Evolutionary conservation across 164 flowering plant genomes (phyloP).

Genomic region (Saururus chinensis): DNA sequence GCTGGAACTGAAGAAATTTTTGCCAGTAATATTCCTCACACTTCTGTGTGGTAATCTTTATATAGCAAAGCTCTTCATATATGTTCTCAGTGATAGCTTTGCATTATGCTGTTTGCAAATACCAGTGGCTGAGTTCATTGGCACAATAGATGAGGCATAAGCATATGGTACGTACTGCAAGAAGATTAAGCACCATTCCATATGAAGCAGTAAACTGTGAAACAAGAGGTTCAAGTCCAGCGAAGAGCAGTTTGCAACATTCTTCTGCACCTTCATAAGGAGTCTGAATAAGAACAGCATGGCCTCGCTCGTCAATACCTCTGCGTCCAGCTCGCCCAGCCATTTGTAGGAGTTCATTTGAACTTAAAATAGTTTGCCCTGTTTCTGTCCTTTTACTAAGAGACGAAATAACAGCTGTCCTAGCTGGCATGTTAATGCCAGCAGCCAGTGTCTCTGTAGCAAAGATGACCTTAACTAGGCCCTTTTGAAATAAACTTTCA

Average conservation of each 20-base stretch:
- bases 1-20: no score
- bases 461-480: slow-evolving; percentile 87
- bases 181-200: slow-evolving; percentile 98
- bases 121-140: no score
- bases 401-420: slow-evolving; percentile 84
- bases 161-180: slow-evolving; percentile 36
- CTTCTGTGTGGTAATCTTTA: no score
- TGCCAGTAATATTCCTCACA: no score
- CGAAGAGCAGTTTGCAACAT: slow-evolving; percentile 83
- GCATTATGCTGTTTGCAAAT: no score
- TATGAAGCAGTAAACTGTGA: slow-evolving; percentile 97
- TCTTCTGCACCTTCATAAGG: slow-evolving; percentile 93
- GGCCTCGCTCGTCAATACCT: slow-evolving; percentile 83
- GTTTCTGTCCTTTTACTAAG: slow-evolving; percentile 66
- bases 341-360: slow-evolving; percentile 94
- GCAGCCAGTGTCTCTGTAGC: slow-evolving; percentile 99
- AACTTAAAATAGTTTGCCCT: slow-evolving; percentile 54
- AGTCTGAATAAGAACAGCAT: slow-evolving; percentile 83
- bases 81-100: no score
- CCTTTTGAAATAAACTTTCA: slow-evolving; percentile 78
- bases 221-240: slow-evolving; percentile 84
- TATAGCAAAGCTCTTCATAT: no score
- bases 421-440: slow-evolving; percentile 98
- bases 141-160: no score
- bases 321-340: slow-evolving; percentile 99